Evolutionary conservation across 805 yeast species (phyloP).

Genomic region (Yarrowia sp.): DNA sequence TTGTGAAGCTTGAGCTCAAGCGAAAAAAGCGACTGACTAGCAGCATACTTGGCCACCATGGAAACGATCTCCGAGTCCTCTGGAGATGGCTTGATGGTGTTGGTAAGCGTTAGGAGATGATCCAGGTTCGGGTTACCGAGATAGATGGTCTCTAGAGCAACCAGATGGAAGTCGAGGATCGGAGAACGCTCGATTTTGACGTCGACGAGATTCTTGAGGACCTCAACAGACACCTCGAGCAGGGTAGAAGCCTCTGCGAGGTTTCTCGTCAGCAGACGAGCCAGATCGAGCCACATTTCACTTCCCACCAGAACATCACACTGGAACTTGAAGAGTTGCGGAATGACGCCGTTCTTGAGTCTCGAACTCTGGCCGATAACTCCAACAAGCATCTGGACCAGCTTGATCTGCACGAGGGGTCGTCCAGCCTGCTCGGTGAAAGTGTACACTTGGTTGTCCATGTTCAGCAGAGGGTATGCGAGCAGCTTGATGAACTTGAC

Average conservation of each 20-base stretch:
- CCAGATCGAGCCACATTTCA: background rate
- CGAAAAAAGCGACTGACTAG: background rate
- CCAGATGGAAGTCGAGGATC: background rate
- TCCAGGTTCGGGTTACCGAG: background rate
- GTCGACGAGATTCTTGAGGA: background rate
- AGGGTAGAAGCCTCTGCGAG: background rate
- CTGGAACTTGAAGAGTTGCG: background rate
- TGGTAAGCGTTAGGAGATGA: background rate
- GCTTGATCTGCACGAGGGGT: background rate
- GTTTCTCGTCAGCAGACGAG: background rate
- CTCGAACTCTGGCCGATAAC: background rate
- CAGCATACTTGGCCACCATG: background rate
- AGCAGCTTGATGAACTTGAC: background rate
- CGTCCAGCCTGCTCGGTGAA: background rate
- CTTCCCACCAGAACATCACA: background rate
- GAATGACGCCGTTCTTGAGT: background rate
- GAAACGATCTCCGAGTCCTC: background rate
- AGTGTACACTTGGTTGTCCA: background rate
- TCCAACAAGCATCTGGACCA: background rate
- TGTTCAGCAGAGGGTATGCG: background rate
- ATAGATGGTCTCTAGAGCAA: background rate
- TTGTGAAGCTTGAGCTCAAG: constrained; percentile 4
- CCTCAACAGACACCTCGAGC: background rate
- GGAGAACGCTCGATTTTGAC: background rate
- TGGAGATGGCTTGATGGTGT: background rate